These are phyloP conservation scores for Capsicum pubescens DNA, from an alignment of 257 asterid genomes.

Conservation along the genomic window DNA sequence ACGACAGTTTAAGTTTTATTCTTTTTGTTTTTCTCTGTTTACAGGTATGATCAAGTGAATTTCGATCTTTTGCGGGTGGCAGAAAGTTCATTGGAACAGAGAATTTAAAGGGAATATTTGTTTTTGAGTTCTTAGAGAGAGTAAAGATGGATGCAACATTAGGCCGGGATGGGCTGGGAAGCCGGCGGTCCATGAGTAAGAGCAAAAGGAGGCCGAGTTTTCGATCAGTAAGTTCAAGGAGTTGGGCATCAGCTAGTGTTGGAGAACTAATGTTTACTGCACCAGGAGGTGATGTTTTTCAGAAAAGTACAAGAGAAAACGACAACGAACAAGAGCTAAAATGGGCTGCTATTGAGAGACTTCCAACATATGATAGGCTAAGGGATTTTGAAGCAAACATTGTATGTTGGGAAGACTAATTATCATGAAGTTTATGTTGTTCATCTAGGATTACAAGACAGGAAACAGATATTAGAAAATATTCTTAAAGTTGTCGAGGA, in stretches of 20 bases:
- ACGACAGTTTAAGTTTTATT: no score
- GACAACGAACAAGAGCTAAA: constrained; percentile 86
- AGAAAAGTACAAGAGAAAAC: constrained; percentile 64
- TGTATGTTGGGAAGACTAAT: constrained; percentile 71
- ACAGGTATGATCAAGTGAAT: no score
- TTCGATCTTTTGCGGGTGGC: neutral
- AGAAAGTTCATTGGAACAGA: neutral
- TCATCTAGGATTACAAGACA: constrained; percentile 61
- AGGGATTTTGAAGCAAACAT: constrained; percentile 70
- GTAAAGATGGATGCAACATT: constrained; percentile 42
- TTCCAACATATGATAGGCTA: constrained; percentile 81
- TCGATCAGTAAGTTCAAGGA: constrained; percentile 59
- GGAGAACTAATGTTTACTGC: constrained; percentile 64
- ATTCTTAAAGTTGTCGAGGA: constrained; percentile 82
- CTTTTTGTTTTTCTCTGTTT: no score
- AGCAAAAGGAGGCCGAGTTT: constrained; percentile 46
- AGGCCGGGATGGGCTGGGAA: constrained; percentile 56
- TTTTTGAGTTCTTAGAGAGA: no score
- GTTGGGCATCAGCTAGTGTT: constrained; percentile 76
- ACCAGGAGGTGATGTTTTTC: constrained; percentile 67
- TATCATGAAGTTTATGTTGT: constrained; percentile 71
- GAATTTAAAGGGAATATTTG: neutral
- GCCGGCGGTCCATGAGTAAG: constrained; percentile 58
- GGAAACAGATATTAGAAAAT: constrained; percentile 65
- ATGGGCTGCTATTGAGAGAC: constrained; percentile 98